Conservation (phyloP, 768 basidiomycete genomes). For the Pleurotus pulmonarius region DNA sequence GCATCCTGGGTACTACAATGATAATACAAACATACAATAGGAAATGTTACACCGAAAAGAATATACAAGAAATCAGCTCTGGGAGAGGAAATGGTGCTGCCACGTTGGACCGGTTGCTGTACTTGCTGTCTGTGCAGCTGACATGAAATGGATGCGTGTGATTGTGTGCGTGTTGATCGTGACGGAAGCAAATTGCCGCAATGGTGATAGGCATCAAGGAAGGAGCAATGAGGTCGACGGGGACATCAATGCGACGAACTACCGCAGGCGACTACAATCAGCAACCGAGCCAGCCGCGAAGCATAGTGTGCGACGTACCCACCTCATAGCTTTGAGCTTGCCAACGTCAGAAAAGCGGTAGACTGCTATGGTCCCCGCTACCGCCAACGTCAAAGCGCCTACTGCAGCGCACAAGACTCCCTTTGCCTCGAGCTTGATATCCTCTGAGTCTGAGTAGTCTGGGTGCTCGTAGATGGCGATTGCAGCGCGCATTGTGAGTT, state of each 20-base stretch:
- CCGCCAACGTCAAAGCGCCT: not conserved
- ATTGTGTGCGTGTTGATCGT: not conserved
- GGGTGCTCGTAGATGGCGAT: slow-evolving; percentile 6
- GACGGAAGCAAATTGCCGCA: not conserved
- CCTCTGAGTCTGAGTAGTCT: slow-evolving; percentile 6
- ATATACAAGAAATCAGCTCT: not conserved
- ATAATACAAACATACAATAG: not conserved
- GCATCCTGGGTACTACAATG: not conserved
- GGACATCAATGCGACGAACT: not conserved
- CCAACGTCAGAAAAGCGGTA: slow-evolving; percentile 5
- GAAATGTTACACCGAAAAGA: not conserved
- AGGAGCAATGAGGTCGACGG: not conserved
- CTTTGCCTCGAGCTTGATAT: not conserved
- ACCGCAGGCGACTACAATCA: not conserved
- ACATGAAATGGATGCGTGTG: not conserved
- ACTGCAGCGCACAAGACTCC: slow-evolving; percentile 7
- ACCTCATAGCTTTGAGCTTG: not conserved
- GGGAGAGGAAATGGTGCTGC: not conserved
- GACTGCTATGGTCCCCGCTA: slow-evolving; percentile 3
- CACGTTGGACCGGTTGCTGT: not conserved
- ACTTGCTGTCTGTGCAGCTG: not conserved
- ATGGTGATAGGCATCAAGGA: slow-evolving; percentile 1
- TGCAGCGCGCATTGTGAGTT: not conserved
- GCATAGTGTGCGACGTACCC: not conserved
- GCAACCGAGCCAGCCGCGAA: not conserved